Base-by-base conservation (phyloP, 208 protist genomes). In the Crithidia brevicula region DNA sequence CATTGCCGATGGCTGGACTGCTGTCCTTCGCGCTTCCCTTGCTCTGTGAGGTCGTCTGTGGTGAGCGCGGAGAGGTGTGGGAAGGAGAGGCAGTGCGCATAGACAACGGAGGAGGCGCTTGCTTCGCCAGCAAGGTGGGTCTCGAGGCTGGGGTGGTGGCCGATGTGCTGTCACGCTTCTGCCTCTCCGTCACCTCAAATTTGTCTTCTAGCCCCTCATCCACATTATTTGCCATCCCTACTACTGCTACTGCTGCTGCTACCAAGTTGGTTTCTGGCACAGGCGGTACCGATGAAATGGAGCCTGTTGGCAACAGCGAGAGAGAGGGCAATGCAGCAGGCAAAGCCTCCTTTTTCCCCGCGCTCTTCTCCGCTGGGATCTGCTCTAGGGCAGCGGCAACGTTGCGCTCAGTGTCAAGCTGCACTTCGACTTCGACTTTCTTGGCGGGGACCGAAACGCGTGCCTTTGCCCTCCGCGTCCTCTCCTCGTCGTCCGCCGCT, bases 51-150 rank as follows among this genome's bases (percentile, higher is more conserved):
- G 30, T 22, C 49, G 7, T 5, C 15, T 54, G 27, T 28, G 25
- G 22, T 11, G 49, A 5, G 9, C 27, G 25, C 15, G 4, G 28
- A 34, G 52, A 31, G 31, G 33, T 6, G 13, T 13, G 58, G 20
- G 38, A 16, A 6, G 38, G 23, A 0, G 38, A 5, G 25, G 34
- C 22, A 1, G 38, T 23, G 38, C 23, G 13, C 5, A 61, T 33
- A 18, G 34, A 34, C 22, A 61, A 38, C 23, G 10, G 23, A 43
- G 56, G 57, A 27, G 9, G 38, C 1, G 38, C 40, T 10, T 28
- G 28, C 42, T 38, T 63, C n/a, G 42, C n/a, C 40, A 2, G n/a
- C n/a, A n/a, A n/a, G n/a, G n/a, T n/a, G n/a, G 56, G 31, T 40
- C 49, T 40, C 25, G 34, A 6, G 4, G 56, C 34, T 10, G 56